Conservation (phyloP, 495 filamentous ascomycete genomes). For the Aspergillus nanangensis region DNA sequence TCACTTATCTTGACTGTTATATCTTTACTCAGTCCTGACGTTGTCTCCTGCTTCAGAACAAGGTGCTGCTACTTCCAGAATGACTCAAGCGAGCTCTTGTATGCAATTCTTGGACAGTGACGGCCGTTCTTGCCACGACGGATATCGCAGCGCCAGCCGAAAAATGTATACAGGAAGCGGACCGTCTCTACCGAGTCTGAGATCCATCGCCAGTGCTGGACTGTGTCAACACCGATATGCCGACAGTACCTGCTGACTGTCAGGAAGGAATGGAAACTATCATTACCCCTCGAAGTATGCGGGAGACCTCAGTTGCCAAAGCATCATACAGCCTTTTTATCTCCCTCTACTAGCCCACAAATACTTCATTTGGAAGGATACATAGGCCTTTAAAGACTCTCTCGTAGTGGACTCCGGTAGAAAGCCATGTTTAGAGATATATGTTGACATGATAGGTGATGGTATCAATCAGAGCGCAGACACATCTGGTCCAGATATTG, state of each 20-base stretch:
- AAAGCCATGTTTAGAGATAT: no score
- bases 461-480: no score
- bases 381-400: no score
- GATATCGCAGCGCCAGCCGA: neutral
- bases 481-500: no score
- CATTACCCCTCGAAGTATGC: no score
- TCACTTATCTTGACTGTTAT: conserved; percentile 19
- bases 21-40: conserved; percentile 18
- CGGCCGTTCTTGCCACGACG: neutral
- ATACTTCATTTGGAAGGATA: no score
- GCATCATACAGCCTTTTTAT: no score
- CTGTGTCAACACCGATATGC: neutral
- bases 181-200: conserved; percentile 1
- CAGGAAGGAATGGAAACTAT: no score
- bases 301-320: no score
- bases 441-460: no score
- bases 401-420: no score
- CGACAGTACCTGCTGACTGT: neutral
- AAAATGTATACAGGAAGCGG: neutral
- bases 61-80: conserved; percentile 1
- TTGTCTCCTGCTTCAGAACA: neutral
- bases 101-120: neutral
- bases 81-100: neutral
- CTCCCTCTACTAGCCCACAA: no score
- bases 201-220: neutral